Evolutionary conservation across 345 rosid genomes (phyloP).

Genomic region (Cochlearia excelsa): DNA sequence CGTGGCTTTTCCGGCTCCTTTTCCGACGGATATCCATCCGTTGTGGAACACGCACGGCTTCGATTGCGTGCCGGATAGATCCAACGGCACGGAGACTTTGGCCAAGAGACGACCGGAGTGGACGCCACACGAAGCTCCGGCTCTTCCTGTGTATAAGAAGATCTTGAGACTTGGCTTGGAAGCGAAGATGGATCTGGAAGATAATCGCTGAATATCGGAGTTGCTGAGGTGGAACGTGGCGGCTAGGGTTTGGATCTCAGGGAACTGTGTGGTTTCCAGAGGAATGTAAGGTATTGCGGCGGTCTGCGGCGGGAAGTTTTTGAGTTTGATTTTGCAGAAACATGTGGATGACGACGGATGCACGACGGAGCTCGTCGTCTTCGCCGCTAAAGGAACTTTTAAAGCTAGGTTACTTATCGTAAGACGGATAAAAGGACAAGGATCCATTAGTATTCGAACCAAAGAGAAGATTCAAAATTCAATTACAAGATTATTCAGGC

Average conservation of each 20-base stretch:
- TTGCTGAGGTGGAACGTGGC: conserved; percentile 78
- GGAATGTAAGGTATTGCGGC: conserved; percentile 64
- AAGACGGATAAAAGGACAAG: conserved; percentile 84
- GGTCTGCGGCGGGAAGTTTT: conserved; percentile 57
- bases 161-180: conserved; percentile 53
- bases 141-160: conserved; percentile 65
- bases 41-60: conserved; percentile 56
- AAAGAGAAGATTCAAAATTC: conserved; percentile 4
- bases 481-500: conserved; percentile 1
- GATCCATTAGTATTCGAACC: conserved; percentile 56
- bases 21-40: conserved; percentile 77
- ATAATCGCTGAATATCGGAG: conserved; percentile 56
- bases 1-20: conserved; percentile 47
- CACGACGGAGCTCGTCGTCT: conserved; percentile 66
- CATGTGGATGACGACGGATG: conserved; percentile 81
- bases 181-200: conserved; percentile 60
- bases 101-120: conserved; percentile 71
- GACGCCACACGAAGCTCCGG: conserved; percentile 69
- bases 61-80: conserved; percentile 58
- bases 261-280: conserved; percentile 40
- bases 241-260: conserved; percentile 44
- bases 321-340: conserved; percentile 76
- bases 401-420: conserved; percentile 69
- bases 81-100: conserved; percentile 68
- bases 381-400: conserved; percentile 63